Conservation (phyloP, 208 protist genomes). For the Acanthamoeba castellanii region DNA sequence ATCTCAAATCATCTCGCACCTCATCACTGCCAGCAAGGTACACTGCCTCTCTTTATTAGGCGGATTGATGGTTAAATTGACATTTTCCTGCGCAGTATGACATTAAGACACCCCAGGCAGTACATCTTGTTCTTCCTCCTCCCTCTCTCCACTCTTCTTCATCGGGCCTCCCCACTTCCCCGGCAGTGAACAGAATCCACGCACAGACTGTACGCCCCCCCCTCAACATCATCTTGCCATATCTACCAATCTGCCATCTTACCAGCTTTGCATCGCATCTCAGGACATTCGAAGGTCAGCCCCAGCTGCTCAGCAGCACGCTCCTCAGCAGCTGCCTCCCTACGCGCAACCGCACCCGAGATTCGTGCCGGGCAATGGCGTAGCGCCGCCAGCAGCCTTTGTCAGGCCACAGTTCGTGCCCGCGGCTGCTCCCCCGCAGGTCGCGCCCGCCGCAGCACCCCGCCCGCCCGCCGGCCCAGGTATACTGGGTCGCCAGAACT, state of each 20-base stretch:
- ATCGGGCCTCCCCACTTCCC: not conserved
- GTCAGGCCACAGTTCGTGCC: not conserved
- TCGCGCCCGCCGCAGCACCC: not conserved
- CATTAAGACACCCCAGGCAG: not conserved
- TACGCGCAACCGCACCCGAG: slow-evolving; percentile 20
- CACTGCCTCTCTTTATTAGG: not conserved
- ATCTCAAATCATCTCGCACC: not conserved
- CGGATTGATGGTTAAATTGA: too few relatives aligned
- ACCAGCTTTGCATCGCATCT: too few relatives aligned
- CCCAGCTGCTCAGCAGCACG: not conserved
- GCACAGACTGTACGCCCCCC: not conserved
- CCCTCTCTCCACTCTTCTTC: not conserved
- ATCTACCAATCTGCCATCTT: not conserved
- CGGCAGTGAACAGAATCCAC: not conserved
- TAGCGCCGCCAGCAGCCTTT: not conserved
- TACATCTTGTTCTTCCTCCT: slow-evolving; percentile 43
- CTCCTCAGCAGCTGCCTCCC: not conserved
- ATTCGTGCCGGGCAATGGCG: slow-evolving; percentile 13
- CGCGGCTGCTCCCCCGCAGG: not conserved
- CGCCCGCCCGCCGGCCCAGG: not conserved
- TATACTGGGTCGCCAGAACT: slow-evolving; percentile 20
- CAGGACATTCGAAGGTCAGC: slow-evolving; percentile 35
- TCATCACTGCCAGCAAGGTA: slow-evolving; percentile 51
- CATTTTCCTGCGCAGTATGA: not conserved
- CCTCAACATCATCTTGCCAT: not conserved